Evolutionary conservation across 169 alveolate genomes (phyloP).

Genomic region (Babesia microti): DNA sequence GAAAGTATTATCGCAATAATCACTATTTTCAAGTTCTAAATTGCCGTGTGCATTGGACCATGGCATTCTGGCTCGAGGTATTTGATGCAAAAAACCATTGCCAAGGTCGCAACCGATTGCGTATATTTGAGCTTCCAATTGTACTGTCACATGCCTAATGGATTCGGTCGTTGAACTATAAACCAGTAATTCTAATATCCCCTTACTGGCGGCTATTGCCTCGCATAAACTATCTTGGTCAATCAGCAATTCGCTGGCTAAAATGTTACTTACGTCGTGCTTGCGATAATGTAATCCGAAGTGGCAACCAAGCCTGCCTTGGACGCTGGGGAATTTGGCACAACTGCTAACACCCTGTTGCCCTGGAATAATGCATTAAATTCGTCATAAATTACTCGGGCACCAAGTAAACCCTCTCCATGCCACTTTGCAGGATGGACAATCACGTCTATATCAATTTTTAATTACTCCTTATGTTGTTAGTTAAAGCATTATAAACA

Average conservation of each 20-base stretch:
- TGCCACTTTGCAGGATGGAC: conserved; percentile 60
- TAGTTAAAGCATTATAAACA: conserved; percentile 51
- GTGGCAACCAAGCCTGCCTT: conserved; percentile 45
- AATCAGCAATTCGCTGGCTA: conserved; percentile 31
- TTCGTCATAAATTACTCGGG: conserved; percentile 42
- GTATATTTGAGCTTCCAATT: conserved; percentile 35
- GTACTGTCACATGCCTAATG: conserved; percentile 35
- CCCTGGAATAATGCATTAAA: conserved; percentile 60
- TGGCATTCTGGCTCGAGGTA: conserved; percentile 32
- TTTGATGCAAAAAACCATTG: conserved; percentile 42
- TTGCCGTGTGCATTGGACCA: conserved; percentile 7
- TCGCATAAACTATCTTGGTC: conserved; percentile 36
- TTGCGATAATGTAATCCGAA: conserved; percentile 50
- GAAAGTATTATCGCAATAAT: not conserved
- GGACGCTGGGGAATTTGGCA: conserved; percentile 47
- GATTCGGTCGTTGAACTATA: conserved; percentile 43
- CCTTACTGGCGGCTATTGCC: conserved; percentile 35
- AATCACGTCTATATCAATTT: conserved; percentile 33
- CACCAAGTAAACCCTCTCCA: conserved; percentile 59
- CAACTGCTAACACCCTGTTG: conserved; percentile 33
- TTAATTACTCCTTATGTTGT: conserved; percentile 27
- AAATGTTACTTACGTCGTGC: no score
- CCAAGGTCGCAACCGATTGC: conserved; percentile 54
- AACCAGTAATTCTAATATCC: conserved; percentile 28
- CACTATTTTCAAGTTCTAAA: not conserved